Base-by-base conservation (phyloP, 805 yeast species). In the Brettanomyces nanus region DNA sequence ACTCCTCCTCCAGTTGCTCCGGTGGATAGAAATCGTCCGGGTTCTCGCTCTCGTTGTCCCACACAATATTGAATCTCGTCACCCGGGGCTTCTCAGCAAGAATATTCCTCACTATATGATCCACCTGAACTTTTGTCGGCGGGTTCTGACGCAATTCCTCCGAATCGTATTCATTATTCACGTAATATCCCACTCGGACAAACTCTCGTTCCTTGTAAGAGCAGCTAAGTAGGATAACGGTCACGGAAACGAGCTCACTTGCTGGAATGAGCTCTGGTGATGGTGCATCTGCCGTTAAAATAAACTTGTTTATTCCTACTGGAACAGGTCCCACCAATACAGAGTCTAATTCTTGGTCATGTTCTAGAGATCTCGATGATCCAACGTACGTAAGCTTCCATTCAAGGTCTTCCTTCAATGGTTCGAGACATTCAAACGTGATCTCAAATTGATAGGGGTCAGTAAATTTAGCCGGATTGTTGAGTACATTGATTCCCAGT, bases 301-400 rank as follows among this genome's bases (percentile, higher is more conserved):
- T 71, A 52, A 92, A 92, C 60, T 90, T 87, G 56, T 92, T 92
- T 29, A 90, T 78, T 1, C 99, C 99, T 2, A 92, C 95, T 0
- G 98, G 99, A 2, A 92, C 95, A 0, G 99, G 99, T 0, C 99
- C 99, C 3, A 92, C 99, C n/a, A 92, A 65, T 28, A 92, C 78
- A 1, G 97, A 87, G 55, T 92, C 99, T 39, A 92, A 67, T 57
- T 89, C 97, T 61, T 92, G 99, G 59, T 92, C 99, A 51, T 92
- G 97, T 46, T 92, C 97, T 36, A 86, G 59, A 28, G 97, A 86
- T 34, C 95, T 73, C 1, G 97, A 89, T 4, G 95, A 85, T 2
- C 99, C 98, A 29, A 92, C 98, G 50, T 92, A 92, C 1, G 96
- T 90, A 41, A 92, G 67, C 58, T 92, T 92, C 98, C 98, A 92